A percentile compares a stretch with the other conserved stretches of the same genome.
phyloP scores from a whole-genome alignment of 495 filamentous ascomycete genomes.

The Penicillium argentinense region DNA sequence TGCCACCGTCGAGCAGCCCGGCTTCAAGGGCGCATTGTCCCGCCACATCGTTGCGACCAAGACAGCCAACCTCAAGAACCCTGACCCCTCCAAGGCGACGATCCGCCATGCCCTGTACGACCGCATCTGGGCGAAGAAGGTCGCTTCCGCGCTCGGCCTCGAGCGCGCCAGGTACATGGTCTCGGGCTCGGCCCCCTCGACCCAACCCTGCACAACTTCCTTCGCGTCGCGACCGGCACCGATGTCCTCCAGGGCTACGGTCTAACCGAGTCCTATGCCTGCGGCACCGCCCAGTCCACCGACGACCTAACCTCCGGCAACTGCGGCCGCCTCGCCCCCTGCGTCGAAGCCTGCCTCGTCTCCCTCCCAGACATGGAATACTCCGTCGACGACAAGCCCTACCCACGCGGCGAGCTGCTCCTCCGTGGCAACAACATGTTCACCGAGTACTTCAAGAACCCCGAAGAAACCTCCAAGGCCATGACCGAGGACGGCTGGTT shows the following conservation, averaged over 20 bases:
- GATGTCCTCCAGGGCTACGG: conserved; percentile 89
- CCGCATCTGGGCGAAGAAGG: conserved; percentile 89
- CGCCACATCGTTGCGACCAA: conserved; percentile 78
- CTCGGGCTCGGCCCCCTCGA: conserved; percentile 87
- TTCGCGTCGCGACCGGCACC: conserved; percentile 78
- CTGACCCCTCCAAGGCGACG: conserved; percentile 64
- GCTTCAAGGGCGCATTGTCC: conserved; percentile 80
- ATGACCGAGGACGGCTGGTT: conserved; percentile 94
- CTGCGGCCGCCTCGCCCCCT: conserved; percentile 69
- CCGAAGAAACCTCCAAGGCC: conserved; percentile 79
- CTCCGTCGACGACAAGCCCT: conserved; percentile 83
- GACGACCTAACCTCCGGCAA: conserved; percentile 76
- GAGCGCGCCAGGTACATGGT: conserved; percentile 73
- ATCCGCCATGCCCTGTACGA: conserved; percentile 88
- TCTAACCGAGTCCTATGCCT: conserved; percentile 92
- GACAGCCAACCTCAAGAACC: conserved; percentile 70
- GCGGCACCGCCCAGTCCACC: conserved; percentile 63
- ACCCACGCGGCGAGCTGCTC: conserved; percentile 88
- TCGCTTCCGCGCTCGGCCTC: conserved; percentile 76
- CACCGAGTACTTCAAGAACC: conserved; percentile 82
- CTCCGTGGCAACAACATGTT: conserved; percentile 79
- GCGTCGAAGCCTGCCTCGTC: conserved; percentile 73
- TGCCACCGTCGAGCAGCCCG: conserved; percentile 72
- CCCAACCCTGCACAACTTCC: conserved; percentile 81
- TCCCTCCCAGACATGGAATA: conserved; percentile 97